These are phyloP conservation scores for Pseudopyricularia javanii DNA, from an alignment of 2,329 filamentous ascomycete species.

Conservation along the genomic window DNA sequence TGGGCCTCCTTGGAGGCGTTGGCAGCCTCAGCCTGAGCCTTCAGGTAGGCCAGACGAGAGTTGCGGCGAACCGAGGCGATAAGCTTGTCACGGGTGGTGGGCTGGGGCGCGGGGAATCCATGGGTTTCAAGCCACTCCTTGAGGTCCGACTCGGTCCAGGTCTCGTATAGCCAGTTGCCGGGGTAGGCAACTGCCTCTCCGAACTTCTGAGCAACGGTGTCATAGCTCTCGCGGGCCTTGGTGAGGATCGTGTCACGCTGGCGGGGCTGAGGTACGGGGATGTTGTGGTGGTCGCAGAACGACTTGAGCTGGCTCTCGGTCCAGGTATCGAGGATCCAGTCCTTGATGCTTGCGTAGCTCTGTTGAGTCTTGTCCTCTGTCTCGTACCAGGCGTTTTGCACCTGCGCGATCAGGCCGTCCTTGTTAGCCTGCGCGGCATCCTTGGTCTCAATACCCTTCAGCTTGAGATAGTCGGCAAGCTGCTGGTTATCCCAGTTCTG, in stretches of 20 bases:
- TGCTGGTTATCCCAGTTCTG: constrained; percentile 62
- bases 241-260: constrained; percentile 72
- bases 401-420: constrained; percentile 55
- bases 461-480: constrained; percentile 53
- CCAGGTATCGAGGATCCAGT: constrained; percentile 96
- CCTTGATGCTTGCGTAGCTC: constrained; percentile 60
- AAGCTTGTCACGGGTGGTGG: constrained; percentile 71
- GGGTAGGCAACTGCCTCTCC: constrained; percentile 79
- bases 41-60: constrained; percentile 65
- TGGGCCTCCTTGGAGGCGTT: constrained; percentile 53
- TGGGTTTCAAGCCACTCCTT: constrained; percentile 89
- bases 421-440: constrained; percentile 54
- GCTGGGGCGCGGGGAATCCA: constrained; percentile 77
- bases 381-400: constrained; percentile 66
- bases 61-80: constrained; percentile 86
- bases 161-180: constrained; percentile 84
- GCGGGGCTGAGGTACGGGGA: constrained; percentile 79
- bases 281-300: constrained; percentile 78
- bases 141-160: constrained; percentile 86
- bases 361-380: constrained; percentile 64
- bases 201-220: constrained; percentile 57
- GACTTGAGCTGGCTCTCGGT: constrained; percentile 86
- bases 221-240: constrained; percentile 70
- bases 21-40: constrained; percentile 46
- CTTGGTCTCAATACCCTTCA: constrained; percentile 60